These are phyloP conservation scores for Metschnikowia santaceciliae DNA, from an alignment of 805 yeast species.

Conservation along the genomic window DNA sequence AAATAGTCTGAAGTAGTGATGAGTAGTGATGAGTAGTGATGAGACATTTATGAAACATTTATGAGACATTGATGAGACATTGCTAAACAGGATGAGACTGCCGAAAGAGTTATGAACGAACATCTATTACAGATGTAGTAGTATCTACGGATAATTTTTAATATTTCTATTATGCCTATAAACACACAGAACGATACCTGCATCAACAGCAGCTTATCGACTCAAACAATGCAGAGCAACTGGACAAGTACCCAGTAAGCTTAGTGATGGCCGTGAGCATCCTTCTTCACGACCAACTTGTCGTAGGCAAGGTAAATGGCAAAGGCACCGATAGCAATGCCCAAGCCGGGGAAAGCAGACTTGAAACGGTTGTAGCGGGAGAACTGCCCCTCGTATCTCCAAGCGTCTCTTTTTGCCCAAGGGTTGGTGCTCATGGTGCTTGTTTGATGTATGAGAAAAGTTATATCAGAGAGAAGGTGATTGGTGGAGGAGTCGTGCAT, in stretches of 20 bases:
- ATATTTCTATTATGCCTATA: conserved; percentile 2
- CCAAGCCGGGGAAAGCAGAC: conserved; percentile 76
- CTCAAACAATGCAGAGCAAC: background rate
- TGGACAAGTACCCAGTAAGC: background rate
- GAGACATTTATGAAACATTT: no score
- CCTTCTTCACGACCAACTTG: conserved; percentile 41
- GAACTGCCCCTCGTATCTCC: conserved; percentile 86
- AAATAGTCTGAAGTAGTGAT: no score
- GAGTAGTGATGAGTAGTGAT: no score
- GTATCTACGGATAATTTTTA: background rate
- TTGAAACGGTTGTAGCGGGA: conserved; percentile 64
- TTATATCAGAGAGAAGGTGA: conserved; percentile 11
- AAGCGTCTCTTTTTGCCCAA: conserved; percentile 65
- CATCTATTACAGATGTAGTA: no score
- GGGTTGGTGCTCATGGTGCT: conserved; percentile 22
- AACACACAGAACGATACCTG: background rate
- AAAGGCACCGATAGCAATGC: conserved; percentile 74
- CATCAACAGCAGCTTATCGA: background rate
- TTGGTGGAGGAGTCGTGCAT: conserved; percentile 17
- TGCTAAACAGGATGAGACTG: no score
- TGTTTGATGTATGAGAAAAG: conserved; percentile 1
- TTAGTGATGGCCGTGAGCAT: conserved; percentile 25
- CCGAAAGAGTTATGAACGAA: no score
- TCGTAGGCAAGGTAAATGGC: conserved; percentile 61
- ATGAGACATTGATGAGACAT: no score